Percentiles rank a stretch among this genome's conserved stretches.
phyloP scores from a whole-genome alignment of 352 stramenopile species.

The Phytophthora pisi region DNA sequence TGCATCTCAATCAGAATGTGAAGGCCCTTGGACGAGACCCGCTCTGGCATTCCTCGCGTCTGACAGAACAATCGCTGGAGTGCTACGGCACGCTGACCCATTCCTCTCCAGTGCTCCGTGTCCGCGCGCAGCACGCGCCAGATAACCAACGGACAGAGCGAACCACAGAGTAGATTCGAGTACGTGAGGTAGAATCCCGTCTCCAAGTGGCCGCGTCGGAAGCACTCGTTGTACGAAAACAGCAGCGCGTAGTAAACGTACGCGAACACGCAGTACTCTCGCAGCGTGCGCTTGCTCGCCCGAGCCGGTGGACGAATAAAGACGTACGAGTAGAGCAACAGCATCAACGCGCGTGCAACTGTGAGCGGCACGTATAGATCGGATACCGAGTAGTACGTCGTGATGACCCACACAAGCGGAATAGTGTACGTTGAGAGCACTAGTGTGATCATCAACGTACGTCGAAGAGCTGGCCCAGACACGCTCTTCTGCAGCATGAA shows the following conservation, averaged over 20 bases:
- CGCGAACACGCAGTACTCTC: constrained; percentile 57
- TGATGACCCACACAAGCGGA: constrained; percentile 45
- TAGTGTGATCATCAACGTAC: constrained; percentile 48
- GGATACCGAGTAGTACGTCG: constrained; percentile 35
- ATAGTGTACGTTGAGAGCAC: constrained; percentile 57
- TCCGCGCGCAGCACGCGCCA: constrained; percentile 65
- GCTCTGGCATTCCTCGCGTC: constrained; percentile 49
- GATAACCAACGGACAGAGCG: constrained; percentile 61
- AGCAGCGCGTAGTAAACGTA: constrained; percentile 60
- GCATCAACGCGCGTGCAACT: constrained; percentile 35
- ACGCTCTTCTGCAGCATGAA: constrained; percentile 74
- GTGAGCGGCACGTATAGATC: constrained; percentile 50
- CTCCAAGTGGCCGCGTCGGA: constrained; percentile 52
- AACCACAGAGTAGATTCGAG: constrained; percentile 57
- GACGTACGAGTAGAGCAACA: constrained; percentile 63
- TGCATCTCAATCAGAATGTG: constrained; percentile 78
- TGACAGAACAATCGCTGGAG: constrained; percentile 56
- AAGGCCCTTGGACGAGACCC: constrained; percentile 59
- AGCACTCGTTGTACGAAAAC: constrained; percentile 61
- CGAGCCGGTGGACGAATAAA: constrained; percentile 49
- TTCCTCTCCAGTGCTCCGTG: constrained; percentile 67
- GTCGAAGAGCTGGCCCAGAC: constrained; percentile 48
- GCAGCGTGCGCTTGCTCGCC: constrained; percentile 56
- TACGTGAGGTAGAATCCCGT: constrained; percentile 68
- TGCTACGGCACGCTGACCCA: constrained; percentile 48